Conservation (phyloP, 2,329 filamentous ascomycete genomes). For the Fusarium drepaniforme region DNA sequence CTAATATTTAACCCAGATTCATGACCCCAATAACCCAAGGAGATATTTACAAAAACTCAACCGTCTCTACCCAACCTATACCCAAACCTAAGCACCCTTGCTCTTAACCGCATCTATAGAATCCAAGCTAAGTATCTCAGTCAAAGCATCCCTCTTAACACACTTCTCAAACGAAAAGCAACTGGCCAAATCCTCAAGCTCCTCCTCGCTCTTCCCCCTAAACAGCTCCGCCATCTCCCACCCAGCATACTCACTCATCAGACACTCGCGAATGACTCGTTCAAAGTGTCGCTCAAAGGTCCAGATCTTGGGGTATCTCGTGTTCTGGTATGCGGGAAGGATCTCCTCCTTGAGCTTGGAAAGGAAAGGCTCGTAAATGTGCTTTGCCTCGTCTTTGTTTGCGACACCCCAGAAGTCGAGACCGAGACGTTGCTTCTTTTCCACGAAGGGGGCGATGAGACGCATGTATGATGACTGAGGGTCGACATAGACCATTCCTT, state of each 20-base stretch:
- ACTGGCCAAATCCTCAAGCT: constrained; percentile 65
- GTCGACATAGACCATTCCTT: constrained; percentile 66
- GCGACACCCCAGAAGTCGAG: constrained; percentile 66
- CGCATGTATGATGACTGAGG: constrained; percentile 62
- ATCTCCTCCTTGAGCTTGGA: constrained; percentile 59
- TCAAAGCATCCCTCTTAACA: constrained; percentile 62
- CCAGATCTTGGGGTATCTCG: constrained; percentile 63
- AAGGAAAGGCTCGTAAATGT: constrained; percentile 54
- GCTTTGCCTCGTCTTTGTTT: constrained; percentile 45
- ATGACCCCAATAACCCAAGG: neutral
- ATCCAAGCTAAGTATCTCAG: constrained; percentile 58
- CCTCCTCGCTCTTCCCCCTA: constrained; percentile 59
- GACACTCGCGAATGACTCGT: constrained; percentile 52
- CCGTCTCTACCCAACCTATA: neutral
- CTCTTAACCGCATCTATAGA: neutral
- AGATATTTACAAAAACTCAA: neutral
- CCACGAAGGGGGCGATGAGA: constrained; percentile 63
- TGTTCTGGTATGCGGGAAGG: constrained; percentile 53
- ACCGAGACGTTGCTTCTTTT: constrained; percentile 66
- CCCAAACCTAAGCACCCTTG: neutral
- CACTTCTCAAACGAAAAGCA: constrained; percentile 68
- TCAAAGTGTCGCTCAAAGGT: constrained; percentile 64
- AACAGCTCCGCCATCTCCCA: constrained; percentile 70
- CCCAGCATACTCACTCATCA: constrained; percentile 62
- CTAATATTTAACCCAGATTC: neutral